Conservation (phyloP, 306 rosid genomes). For the Pterocarpus macrocarpus region DNA sequence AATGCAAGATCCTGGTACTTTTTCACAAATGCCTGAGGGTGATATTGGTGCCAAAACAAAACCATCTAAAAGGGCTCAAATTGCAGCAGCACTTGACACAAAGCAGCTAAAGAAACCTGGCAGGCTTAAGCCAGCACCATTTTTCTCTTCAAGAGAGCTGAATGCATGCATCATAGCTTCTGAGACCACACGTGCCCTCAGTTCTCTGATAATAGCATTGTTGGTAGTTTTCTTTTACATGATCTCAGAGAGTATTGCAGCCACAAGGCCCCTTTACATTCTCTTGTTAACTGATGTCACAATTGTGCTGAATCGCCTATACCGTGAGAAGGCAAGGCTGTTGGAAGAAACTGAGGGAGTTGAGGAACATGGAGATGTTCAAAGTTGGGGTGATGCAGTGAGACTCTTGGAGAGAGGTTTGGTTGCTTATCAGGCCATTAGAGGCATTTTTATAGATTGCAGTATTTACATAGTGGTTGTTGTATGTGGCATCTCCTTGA, state of each 20-base stretch:
- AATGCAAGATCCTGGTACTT: neutral
- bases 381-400: slow-evolving; percentile 71
- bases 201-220: slow-evolving; percentile 65
- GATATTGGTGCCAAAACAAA: neutral
- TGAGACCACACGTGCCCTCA: slow-evolving; percentile 61
- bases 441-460: slow-evolving; percentile 78
- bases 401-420: slow-evolving; percentile 86
- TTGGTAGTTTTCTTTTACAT: slow-evolving; percentile 63
- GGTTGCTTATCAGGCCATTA: slow-evolving; percentile 78
- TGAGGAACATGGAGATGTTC: slow-evolving; percentile 47
- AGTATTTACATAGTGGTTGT: slow-evolving; percentile 80
- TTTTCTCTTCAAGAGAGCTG: slow-evolving; percentile 74
- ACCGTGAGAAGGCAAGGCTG: slow-evolving; percentile 50
- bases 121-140: slow-evolving; percentile 16
- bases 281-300: slow-evolving; percentile 72
- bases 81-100: slow-evolving; percentile 12
- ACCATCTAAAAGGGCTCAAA: slow-evolving; percentile 32
- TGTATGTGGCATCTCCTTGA: slow-evolving; percentile 67
- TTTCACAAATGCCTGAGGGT: slow-evolving; percentile 23
- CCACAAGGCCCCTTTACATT: slow-evolving; percentile 75
- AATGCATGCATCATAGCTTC: slow-evolving; percentile 70
- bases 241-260: slow-evolving; percentile 55
- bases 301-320: slow-evolving; percentile 59
- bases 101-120: slow-evolving; percentile 21
- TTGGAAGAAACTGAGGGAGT: slow-evolving; percentile 49